phyloP scores from a whole-genome alignment of 2,329 filamentous ascomycete species.

The Gnomoniopsis sp. region DNA sequence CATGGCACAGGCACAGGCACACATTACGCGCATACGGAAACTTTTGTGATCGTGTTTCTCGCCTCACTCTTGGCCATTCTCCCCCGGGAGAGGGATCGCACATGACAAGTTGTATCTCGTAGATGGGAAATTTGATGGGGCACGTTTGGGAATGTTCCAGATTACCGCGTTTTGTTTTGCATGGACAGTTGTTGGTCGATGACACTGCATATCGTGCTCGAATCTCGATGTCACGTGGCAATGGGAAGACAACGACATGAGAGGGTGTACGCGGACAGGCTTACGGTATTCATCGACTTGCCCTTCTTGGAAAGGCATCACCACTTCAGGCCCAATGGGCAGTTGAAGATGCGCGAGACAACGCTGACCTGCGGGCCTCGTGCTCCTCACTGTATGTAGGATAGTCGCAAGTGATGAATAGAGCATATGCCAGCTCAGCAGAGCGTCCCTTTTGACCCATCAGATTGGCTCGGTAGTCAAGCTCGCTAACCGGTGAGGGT shows the following conservation, averaged over 20 bases:
- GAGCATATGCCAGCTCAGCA: constrained; percentile 7
- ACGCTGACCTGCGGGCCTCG: background rate
- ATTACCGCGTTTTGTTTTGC: background rate
- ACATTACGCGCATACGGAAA: background rate
- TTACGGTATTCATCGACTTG: background rate
- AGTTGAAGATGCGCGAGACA: background rate
- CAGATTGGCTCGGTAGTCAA: constrained; percentile 10
- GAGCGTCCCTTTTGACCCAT: background rate
- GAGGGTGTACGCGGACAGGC: background rate
- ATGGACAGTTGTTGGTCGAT: background rate
- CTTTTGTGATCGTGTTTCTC: background rate
- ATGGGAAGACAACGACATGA: constrained; percentile 11
- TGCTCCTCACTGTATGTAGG: constrained; percentile 1
- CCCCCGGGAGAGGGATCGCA: background rate
- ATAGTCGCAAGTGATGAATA: background rate
- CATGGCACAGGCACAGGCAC: background rate
- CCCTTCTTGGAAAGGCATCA: constrained; percentile 6
- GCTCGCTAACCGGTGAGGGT: background rate
- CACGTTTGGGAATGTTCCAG: constrained; percentile 9
- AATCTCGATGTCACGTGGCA: constrained; percentile 16
- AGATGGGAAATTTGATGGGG: background rate
- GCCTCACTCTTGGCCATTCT: background rate
- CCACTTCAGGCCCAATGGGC: background rate
- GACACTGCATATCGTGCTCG: constrained; percentile 13
- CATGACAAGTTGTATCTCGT: background rate